Evolutionary conservation across 176 grass and related monocot species (phyloP), one percentile per base, ranked within the genome.

Genomic region (Pharus latifolius): DNA sequence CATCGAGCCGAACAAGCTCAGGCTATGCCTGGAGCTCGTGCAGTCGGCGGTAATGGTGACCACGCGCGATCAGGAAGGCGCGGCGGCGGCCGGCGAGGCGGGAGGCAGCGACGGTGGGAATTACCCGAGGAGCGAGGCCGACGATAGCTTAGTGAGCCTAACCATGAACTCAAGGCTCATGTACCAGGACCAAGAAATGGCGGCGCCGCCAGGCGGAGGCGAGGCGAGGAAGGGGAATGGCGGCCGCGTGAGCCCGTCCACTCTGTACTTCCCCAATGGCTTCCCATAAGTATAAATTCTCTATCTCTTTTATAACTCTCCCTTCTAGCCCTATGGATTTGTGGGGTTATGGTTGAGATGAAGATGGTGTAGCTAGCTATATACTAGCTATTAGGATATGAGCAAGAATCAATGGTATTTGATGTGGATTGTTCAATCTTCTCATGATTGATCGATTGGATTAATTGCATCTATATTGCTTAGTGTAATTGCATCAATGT

Each of bases 1-100:
- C 81, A 88, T 98, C 55, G 95, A 98, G 70, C 95, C 90, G 16
- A 99, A 99, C 72, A 99, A 99, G 72, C 89, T 99, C 58, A 75
- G 95, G 63, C 84, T 99, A 5, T 99, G 95, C 75, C 87, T 99
- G 14, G 95, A 99, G 63, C 87, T 99, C 55, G 95, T 99, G 49
- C 95, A 99, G 72, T 99, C 90, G 0, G 95, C 95, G 0, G 90
- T 91, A 12, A 80, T 91, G 86, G 95, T 99, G 5, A 79, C 91
- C 63, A 84, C 90, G 13, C 78, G 95, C 17, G 95, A 99, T 49
- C n/a, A n/a, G n/a, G 95, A 99, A 6, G 77, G 75, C 12, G 85
- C 65, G 2, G 64, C 65, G 7, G 76, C 35, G 9, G 35, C 14
- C 35, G 83, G 48, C 18, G 83, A 68, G 13, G 62, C 62, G 2